Conservation (phyloP, 1,284 basidiomycete genomes). For the Apiotrichum sp. region DNA sequence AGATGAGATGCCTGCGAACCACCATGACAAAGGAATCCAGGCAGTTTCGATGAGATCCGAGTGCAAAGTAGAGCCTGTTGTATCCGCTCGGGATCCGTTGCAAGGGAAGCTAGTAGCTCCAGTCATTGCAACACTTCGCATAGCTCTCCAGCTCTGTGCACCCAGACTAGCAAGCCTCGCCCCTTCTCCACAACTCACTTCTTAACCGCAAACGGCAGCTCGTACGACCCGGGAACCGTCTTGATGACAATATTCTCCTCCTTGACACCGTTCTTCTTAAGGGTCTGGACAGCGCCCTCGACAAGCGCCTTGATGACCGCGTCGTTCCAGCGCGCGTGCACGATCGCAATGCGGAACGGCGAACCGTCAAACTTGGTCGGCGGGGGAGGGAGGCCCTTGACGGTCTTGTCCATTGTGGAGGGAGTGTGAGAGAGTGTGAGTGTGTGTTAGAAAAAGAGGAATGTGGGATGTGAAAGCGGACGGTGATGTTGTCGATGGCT, state of each 20-base stretch:
- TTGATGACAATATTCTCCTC: conserved; percentile 83
- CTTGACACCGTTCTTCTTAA: conserved; percentile 80
- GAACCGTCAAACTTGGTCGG: conserved; percentile 67
- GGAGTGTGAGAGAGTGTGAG: neutral
- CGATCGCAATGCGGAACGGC: conserved; percentile 72
- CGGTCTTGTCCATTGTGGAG: conserved; percentile 45
- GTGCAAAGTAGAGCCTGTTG: too few species aligned
- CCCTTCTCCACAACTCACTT: conserved; percentile 48
- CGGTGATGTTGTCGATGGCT: too few species aligned
- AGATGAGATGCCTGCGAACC: too few species aligned
- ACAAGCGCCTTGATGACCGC: conserved; percentile 77
- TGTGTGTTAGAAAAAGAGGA: neutral
- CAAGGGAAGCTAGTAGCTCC: too few species aligned
- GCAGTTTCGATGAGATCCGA: too few species aligned
- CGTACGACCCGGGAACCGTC: conserved; percentile 88
- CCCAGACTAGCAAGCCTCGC: too few species aligned
- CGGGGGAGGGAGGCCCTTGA: conserved; percentile 71
- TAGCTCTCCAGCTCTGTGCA: too few species aligned
- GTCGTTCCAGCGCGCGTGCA: conserved; percentile 91
- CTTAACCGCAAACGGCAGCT: conserved; percentile 81
- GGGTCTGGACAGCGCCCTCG: conserved; percentile 64
- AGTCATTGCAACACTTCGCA: too few species aligned
- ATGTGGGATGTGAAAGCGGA: too few species aligned
- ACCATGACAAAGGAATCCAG: too few species aligned
- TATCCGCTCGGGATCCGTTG: too few species aligned